These are phyloP conservation scores for Punctularia strigosozonata DNA, from an alignment of 768 basidiomycete species.

Conservation along the genomic window DNA sequence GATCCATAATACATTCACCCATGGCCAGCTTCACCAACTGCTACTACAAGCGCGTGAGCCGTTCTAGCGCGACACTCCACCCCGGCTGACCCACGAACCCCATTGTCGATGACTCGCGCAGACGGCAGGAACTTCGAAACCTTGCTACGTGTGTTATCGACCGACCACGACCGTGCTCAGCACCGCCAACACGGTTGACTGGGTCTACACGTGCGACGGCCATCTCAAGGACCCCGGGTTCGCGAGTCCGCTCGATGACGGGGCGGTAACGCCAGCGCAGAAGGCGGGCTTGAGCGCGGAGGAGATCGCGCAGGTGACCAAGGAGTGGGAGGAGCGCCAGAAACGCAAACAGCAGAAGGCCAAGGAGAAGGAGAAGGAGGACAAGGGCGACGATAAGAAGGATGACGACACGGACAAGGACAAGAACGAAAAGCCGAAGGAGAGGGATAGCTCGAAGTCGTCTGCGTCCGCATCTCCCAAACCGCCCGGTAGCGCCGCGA, in stretches of 20 bases:
- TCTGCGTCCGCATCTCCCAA: slow-evolving; percentile 19
- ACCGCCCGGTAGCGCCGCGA: slow-evolving; percentile 20
- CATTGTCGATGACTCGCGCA: too few species aligned
- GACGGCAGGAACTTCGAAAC: slow-evolving; percentile 67
- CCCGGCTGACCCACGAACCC: slow-evolving; percentile 1
- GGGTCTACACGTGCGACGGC: slow-evolving; percentile 72
- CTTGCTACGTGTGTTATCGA: slow-evolving; percentile 71
- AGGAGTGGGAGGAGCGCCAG: slow-evolving; percentile 71
- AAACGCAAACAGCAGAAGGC: slow-evolving; percentile 43
- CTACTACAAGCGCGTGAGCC: slow-evolving; percentile 80
- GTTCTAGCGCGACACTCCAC: slow-evolving; percentile 1
- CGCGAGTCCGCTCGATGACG: slow-evolving; percentile 35
- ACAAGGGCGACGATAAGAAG: slow-evolving; percentile 26
- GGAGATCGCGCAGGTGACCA: slow-evolving; percentile 68
- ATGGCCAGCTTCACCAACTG: slow-evolving; percentile 72
- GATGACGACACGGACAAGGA: slow-evolving; percentile 17
- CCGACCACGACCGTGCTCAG: slow-evolving; percentile 79
- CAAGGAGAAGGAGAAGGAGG: slow-evolving; percentile 36
- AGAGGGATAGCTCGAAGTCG: slow-evolving; percentile 13
- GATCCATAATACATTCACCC: too few species aligned
- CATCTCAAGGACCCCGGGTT: slow-evolving; percentile 79
- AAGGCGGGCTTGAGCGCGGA: slow-evolving; percentile 41
- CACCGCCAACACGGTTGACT: slow-evolving; percentile 74
- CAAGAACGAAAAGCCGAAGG: slow-evolving; percentile 24
- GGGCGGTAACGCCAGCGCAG: slow-evolving; percentile 15